Percentiles rank a stretch among this genome's conserved stretches.
phyloP scores from a whole-genome alignment of 257 asterid genomes.

The Solanum pennellii region DNA sequence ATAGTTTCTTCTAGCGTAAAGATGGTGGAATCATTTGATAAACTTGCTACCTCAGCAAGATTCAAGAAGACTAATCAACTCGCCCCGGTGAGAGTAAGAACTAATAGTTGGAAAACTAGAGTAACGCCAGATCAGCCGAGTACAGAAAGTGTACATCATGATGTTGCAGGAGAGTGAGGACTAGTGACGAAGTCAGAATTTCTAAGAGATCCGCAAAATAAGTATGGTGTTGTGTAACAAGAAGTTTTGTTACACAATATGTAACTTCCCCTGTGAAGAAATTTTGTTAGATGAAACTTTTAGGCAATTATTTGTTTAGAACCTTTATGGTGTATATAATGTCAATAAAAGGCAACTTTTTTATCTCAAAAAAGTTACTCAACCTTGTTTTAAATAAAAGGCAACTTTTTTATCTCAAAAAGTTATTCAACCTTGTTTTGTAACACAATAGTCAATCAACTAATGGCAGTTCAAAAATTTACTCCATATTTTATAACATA shows the following conservation, averaged over 20 bases:
- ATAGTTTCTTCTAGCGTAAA: constrained; percentile 29
- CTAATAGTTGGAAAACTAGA: not conserved
- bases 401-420: not conserved
- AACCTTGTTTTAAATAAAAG: too few relatives aligned
- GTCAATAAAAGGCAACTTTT: too few relatives aligned
- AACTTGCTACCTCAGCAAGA: constrained; percentile 30
- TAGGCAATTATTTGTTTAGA: not conserved
- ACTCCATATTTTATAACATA: not conserved
- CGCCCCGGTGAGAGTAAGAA: not conserved
- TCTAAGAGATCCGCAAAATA: not conserved
- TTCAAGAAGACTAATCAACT: constrained; percentile 18
- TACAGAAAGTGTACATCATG: not conserved
- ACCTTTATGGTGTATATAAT: too few relatives aligned
- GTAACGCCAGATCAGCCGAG: not conserved
- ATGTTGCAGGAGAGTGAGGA: not conserved
- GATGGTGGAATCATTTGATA: constrained; percentile 32
- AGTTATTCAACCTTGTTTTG: too few relatives aligned
- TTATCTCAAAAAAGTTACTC: not conserved
- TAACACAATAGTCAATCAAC: not conserved
- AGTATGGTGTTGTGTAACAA: not conserved
- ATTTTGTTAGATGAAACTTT: not conserved
- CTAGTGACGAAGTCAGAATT: not conserved
- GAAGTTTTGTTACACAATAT: not conserved
- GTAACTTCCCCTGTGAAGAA: not conserved
- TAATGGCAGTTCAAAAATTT: not conserved